Percentiles rank a stretch among this genome's conserved stretches.
Conservation (phyloP, 805 yeast genomes). For the Myxozyma melibiosi region DNA sequence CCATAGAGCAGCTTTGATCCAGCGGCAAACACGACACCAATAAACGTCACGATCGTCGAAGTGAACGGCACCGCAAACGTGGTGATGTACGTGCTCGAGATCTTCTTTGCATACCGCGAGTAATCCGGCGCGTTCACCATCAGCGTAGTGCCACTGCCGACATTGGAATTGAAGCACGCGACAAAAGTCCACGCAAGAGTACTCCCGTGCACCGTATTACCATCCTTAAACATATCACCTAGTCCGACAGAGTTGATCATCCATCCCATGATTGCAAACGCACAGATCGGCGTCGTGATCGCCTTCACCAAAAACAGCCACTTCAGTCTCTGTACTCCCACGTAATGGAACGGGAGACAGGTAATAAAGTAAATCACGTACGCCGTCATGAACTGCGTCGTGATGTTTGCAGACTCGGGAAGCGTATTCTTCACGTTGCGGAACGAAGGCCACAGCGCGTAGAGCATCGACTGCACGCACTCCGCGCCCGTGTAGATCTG, state of each 20-base stretch:
- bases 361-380: slow-evolving; percentile 82
- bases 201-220: slow-evolving; percentile 75
- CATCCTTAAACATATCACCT: slow-evolving; percentile 64
- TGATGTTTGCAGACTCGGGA: slow-evolving; percentile 27
- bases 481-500: slow-evolving; percentile 54
- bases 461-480: slow-evolving; percentile 67
- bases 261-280: slow-evolving; percentile 82
- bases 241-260: slow-evolving; percentile 45
- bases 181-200: slow-evolving; percentile 54
- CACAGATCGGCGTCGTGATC: slow-evolving; percentile 76
- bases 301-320: slow-evolving; percentile 86
- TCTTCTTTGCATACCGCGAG: slow-evolving; percentile 45
- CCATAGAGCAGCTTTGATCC: slow-evolving; percentile 32
- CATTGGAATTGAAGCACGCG: slow-evolving; percentile 68
- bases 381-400: slow-evolving; percentile 61
- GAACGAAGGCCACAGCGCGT: slow-evolving; percentile 63
- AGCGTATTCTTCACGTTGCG: slow-evolving; percentile 47
- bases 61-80: slow-evolving; percentile 26
- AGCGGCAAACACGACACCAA: slow-evolving; percentile 30
- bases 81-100: slow-evolving; percentile 2
- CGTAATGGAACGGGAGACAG: slow-evolving; percentile 78
- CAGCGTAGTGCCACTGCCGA: slow-evolving; percentile 47
- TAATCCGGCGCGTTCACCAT: slow-evolving; percentile 49
- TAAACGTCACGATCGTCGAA: slow-evolving; percentile 18
- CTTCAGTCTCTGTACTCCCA: slow-evolving; percentile 80